Evolutionary conservation across 2,329 filamentous ascomycete species (phyloP).

Genomic region (Xylariomycetidae sp.): DNA sequence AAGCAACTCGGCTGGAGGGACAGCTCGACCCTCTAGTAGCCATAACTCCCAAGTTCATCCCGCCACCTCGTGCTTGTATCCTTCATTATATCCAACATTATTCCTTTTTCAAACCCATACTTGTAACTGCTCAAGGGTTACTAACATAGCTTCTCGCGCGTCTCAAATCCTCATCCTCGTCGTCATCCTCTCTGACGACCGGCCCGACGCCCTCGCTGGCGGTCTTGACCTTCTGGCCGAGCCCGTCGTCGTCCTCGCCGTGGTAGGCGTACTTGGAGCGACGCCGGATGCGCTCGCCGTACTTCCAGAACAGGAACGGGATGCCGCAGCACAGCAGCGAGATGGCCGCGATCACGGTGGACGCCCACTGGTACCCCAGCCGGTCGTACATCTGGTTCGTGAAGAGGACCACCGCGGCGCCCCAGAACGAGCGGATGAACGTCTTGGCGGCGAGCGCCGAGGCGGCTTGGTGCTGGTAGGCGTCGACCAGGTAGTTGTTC

Average conservation of each 20-base stretch:
- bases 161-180: slow-evolving; percentile 2
- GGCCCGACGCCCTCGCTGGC: slow-evolving; percentile 8
- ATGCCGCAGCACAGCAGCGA: slow-evolving; percentile 73
- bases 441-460: slow-evolving; percentile 79
- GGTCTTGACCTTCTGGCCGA: slow-evolving; percentile 12
- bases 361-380: slow-evolving; percentile 71
- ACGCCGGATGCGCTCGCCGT: slow-evolving; percentile 63
- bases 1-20: too few relatives aligned
- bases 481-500: slow-evolving; percentile 66
- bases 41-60: too few relatives aligned
- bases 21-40: too few relatives aligned
- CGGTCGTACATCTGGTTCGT: slow-evolving; percentile 74
- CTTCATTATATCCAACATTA: too few relatives aligned
- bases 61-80: too few relatives aligned
- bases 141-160: slow-evolving; percentile 1
- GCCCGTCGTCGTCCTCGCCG: slow-evolving; percentile 39
- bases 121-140: slow-evolving; percentile 1
- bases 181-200: slow-evolving; percentile 1
- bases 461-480: slow-evolving; percentile 66
- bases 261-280: slow-evolving; percentile 68
- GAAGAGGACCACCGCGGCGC: slow-evolving; percentile 70
- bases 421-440: slow-evolving; percentile 74
- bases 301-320: slow-evolving; percentile 76
- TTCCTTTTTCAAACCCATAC: too few relatives aligned
- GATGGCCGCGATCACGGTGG: slow-evolving; percentile 65